Percentiles rank a stretch among this genome's conserved stretches.
Evolutionary conservation across 2,329 filamentous ascomycete species (phyloP).

Genomic region (Cryphonectria naterciae): DNA sequence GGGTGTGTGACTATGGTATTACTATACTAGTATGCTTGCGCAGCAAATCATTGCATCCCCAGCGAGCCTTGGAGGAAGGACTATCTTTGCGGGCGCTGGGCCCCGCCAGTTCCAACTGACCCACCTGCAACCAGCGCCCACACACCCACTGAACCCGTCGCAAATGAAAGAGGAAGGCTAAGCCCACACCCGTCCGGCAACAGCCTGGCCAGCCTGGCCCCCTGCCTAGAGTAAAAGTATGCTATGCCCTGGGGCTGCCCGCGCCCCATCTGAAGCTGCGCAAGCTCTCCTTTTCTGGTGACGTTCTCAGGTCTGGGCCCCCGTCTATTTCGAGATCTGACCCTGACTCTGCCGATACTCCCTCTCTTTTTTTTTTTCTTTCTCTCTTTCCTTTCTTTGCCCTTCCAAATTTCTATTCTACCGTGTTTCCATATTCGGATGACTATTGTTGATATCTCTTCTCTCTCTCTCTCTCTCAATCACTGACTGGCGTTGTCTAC

Average conservation of each 20-base stretch:
- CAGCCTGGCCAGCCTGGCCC: too few species aligned
- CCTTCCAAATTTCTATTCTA: too few species aligned
- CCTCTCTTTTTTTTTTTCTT: not conserved
- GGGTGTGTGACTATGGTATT: not conserved
- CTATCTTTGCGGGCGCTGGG: too few species aligned
- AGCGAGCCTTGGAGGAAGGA: too few species aligned
- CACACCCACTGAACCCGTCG: not conserved
- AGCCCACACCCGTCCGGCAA: not conserved
- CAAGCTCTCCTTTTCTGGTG: conserved; percentile 4
- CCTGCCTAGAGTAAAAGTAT: not conserved
- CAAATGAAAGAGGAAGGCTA: not conserved
- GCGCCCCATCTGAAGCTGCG: conserved; percentile 1
- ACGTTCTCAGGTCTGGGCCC: not conserved
- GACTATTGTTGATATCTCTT: too few species aligned
- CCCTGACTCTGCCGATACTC: not conserved
- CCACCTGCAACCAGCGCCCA: not conserved
- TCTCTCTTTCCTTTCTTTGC: not conserved
- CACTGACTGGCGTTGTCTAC: not conserved
- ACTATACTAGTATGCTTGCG: too few species aligned
- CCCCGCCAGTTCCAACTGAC: not conserved
- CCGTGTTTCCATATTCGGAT: not conserved
- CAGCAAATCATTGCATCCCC: too few species aligned
- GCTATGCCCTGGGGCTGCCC: not conserved
- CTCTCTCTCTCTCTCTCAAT: not conserved
- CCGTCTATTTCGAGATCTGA: not conserved